Percentiles rank a stretch among this genome's conserved stretches.
Conservation (phyloP, 2,329 filamentous ascomycete genomes). For the Ceratocystis diversiconidia region DNA sequence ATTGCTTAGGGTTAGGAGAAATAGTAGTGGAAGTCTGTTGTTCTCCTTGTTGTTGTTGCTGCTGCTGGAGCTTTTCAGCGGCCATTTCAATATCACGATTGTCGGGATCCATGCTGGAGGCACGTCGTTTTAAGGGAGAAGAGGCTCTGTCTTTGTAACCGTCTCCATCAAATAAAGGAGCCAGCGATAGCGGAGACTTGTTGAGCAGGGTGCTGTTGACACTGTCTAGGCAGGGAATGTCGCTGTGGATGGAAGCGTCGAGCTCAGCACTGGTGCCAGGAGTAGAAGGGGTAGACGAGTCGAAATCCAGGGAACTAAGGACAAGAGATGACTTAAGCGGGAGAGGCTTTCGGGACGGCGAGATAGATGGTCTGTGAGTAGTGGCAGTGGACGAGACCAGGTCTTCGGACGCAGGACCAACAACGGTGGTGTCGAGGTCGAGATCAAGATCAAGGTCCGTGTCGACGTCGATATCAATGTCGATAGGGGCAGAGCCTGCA, state of each 20-base stretch:
- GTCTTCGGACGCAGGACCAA: constrained; percentile 24
- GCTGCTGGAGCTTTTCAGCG: constrained; percentile 15
- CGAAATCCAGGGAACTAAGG: constrained; percentile 34
- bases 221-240: constrained; percentile 22
- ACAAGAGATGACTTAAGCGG: constrained; percentile 23
- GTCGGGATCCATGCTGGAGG: constrained; percentile 46
- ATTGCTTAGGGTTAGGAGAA: not conserved
- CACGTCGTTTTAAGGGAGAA: constrained; percentile 49
- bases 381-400: constrained; percentile 27
- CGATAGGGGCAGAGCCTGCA: not conserved
- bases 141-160: constrained; percentile 42
- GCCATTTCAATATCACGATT: constrained; percentile 23
- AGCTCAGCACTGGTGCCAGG: constrained; percentile 42
- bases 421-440: constrained; percentile 34
- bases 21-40: not conserved
- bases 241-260: constrained; percentile 42
- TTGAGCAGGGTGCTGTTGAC: constrained; percentile 7
- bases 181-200: constrained; percentile 39
- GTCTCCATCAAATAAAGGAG: constrained; percentile 48
- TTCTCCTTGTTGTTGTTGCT: not conserved
- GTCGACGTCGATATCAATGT: not conserved
- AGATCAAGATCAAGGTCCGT: constrained; percentile 21
- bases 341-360: constrained; percentile 32
- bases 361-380: constrained; percentile 18
- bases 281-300: constrained; percentile 43